These are phyloP conservation scores for Beta vulgaris DNA, from an alignment of 148 eudicot genomes.

Conservation along the genomic window DNA sequence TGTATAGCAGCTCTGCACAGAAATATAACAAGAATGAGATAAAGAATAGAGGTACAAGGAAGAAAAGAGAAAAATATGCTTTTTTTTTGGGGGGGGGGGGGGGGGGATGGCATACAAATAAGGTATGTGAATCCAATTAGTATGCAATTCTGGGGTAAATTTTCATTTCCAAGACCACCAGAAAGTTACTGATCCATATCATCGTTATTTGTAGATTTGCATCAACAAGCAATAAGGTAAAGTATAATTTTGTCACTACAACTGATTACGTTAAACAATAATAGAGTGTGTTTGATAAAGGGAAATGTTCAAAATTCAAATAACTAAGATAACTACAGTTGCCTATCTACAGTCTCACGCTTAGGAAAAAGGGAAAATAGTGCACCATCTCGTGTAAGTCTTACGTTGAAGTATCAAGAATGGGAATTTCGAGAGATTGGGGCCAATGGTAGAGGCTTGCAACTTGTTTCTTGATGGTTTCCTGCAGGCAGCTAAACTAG, in stretches of 20 bases:
- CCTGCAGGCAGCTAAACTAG: conserved; percentile 40
- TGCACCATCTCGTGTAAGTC: conserved; percentile 10
- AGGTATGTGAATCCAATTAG: neutral
- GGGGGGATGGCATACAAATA: neutral
- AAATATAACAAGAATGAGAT: neutral
- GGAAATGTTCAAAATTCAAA: neutral
- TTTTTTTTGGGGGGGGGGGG: neutral
- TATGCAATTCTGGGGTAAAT: neutral
- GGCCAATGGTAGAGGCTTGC: conserved; percentile 92
- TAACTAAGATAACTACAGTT: neutral
- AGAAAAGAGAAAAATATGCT: neutral
- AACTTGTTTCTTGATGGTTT: conserved; percentile 68
- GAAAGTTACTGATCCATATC: neutral
- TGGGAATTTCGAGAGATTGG: conserved; percentile 67
- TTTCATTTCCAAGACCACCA: neutral
- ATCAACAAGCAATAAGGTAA: neutral
- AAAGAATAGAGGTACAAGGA: neutral
- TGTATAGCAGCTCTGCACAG: conserved; percentile 43
- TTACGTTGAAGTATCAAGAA: conserved; percentile 75
- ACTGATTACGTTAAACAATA: neutral
- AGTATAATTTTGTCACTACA: neutral
- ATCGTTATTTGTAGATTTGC: neutral
- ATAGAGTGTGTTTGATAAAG: neutral
- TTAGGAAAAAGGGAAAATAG: neutral
- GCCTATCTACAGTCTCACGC: neutral